Base-by-base conservation (phyloP, 768 basidiomycete genomes). In the Trametes sanguinea region DNA sequence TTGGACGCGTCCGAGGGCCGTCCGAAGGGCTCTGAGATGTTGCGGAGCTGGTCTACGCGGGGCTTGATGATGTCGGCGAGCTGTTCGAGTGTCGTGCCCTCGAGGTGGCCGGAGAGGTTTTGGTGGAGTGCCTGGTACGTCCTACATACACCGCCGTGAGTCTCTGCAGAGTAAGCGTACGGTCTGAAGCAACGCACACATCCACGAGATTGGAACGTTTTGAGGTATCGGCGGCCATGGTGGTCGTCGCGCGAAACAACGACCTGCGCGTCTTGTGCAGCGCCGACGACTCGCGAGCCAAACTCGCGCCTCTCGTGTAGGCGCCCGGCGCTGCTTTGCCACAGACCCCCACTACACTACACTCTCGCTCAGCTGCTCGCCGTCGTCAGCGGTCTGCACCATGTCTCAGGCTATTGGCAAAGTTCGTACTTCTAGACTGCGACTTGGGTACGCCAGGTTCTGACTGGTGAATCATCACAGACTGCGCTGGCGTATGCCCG, bases 401-500 rank as follows among this genome's bases (percentile, higher is more conserved):
- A 93, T 93, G 91, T 93, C 92, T 48, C 91, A 93, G 75, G 84
- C 83, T 50, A 80, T 92, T 47, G 91, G 91, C 72, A 93, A 91
- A 72, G 91, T 91, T 77, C 35, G 84, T 77, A n/a, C 54, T 22
- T 6, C 52, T 44, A 37, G 22, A 16, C 22, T 39, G 32, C 27
- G n/a, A 11, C 17, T 42, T 9, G 42, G 27, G 39, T 22, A 9
- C 4, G 67, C 22, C 17, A 42, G 7, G 51, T 35, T 16, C 32
- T 60, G 27, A 55, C 11, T n/a, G 11, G 40, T 9, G 6, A n/a
- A 3, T n/a, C 11, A 40, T 30, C 54, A 42, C 67, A 98, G 95
- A 96, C 97, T n/a, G 90, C 88, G 1, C 86, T 98, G 65, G 95
- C 94, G 0, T 95, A 94, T 69, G 90, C 93, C n/a, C 83, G 95